Percentiles rank a stretch among this genome's conserved stretches.
Conservation (phyloP, 192 early-diverging fungal genomes). For the Powellomyces hirtus region DNA sequence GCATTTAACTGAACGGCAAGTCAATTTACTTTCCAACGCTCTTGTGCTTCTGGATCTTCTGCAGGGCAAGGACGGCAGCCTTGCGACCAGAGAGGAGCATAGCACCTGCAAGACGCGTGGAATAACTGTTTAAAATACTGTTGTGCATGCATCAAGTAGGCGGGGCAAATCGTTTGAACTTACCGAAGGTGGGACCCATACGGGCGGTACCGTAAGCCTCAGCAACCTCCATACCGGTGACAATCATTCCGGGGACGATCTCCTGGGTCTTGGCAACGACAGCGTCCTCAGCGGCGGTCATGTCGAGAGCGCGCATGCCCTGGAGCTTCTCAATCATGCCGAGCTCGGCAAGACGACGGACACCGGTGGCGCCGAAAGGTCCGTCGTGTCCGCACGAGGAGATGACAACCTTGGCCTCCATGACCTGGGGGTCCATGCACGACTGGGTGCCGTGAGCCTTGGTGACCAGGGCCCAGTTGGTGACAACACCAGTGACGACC, state of each 20-base stretch:
- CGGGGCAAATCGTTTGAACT: no score
- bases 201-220: constrained; percentile 67
- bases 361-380: constrained; percentile 66
- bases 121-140: constrained; percentile 22
- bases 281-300: constrained; percentile 65
- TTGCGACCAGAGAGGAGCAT: constrained; percentile 70
- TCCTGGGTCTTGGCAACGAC: constrained; percentile 66
- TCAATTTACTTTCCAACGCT: constrained; percentile 18
- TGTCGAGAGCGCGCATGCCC: constrained; percentile 67
- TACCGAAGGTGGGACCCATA: constrained; percentile 60
- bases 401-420: constrained; percentile 63
- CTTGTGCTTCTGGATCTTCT: constrained; percentile 29
- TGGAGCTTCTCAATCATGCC: constrained; percentile 52
- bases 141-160: background rate
- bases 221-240: constrained; percentile 70
- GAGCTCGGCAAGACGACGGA: constrained; percentile 55
- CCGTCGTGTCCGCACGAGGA: constrained; percentile 67
- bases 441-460: constrained; percentile 47
- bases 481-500: constrained; percentile 61
- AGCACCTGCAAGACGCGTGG: constrained; percentile 39
- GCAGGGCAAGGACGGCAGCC: constrained; percentile 60
- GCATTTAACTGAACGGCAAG: no score
- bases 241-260: constrained; percentile 68
- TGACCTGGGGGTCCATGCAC: constrained; percentile 74
- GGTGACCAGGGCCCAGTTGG: constrained; percentile 74